A percentile compares a stretch with the other conserved stretches of the same genome.
Evolutionary conservation across 1,284 basidiomycete genomes (phyloP).

Genomic region (Pterulicium gracile): DNA sequence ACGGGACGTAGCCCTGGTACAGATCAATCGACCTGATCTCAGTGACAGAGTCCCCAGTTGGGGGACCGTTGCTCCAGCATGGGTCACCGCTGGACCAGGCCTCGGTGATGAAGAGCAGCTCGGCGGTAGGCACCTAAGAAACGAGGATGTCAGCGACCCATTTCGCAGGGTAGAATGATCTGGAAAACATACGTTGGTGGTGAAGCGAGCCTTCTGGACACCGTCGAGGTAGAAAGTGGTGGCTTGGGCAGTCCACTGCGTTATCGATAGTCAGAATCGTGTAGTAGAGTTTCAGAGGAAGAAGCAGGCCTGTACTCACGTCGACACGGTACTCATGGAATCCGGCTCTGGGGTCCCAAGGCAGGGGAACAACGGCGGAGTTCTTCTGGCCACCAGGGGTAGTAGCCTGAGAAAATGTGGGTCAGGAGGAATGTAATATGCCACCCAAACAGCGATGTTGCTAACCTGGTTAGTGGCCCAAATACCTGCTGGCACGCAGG

Average conservation of each 20-base stretch:
- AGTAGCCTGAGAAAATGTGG: too few species aligned
- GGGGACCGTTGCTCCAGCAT: slow-evolving; percentile 23
- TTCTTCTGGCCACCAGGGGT: too few species aligned
- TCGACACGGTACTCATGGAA: slow-evolving; percentile 26
- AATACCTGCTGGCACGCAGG: slow-evolving; percentile 20
- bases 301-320: slow-evolving; percentile 13
- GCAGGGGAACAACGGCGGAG: too few species aligned
- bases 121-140: slow-evolving; percentile 18
- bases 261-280: slow-evolving; percentile 1
- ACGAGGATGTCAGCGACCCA: too few species aligned
- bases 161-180: not conserved
- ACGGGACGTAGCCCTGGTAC: slow-evolving; percentile 16
- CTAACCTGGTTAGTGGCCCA: slow-evolving; percentile 24
- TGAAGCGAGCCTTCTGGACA: slow-evolving; percentile 18
- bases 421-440: too few species aligned
- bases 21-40: slow-evolving; percentile 23
- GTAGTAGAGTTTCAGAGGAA: not conserved
- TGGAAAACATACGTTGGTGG: slow-evolving; percentile 17
- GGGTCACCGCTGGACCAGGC: slow-evolving; percentile 22
- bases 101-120: slow-evolving; percentile 22
- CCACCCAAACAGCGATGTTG: too few species aligned
- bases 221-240: slow-evolving; percentile 24
- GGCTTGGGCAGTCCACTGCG: slow-evolving; percentile 18
- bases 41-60: slow-evolving; percentile 20
- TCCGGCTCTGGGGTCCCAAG: slow-evolving; percentile 21